phyloP scores from a whole-genome alignment of 2,329 filamentous ascomycete species.

The Pseudocercospora vitis region DNA sequence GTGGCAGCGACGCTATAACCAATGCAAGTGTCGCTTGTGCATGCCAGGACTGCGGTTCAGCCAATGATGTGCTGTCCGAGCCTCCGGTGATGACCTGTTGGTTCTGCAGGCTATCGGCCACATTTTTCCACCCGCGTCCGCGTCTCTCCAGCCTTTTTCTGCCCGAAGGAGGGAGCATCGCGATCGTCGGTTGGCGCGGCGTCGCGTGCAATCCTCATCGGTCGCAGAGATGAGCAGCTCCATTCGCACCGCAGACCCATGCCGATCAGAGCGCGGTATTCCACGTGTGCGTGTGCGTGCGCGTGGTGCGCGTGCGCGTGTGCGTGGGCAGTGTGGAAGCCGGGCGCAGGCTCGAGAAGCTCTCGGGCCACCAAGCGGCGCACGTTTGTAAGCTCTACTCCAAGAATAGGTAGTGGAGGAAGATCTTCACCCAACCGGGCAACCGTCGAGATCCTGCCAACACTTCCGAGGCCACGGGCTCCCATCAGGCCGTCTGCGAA shows the following conservation, averaged over 20 bases:
- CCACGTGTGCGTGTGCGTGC: background rate
- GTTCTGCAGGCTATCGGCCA: background rate
- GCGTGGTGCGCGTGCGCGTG: background rate
- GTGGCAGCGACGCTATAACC: background rate
- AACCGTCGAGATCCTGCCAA: conserved; percentile 2
- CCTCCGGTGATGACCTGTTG: background rate
- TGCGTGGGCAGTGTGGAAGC: conserved; percentile 1
- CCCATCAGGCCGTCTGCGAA: background rate
- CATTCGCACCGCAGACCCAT: background rate
- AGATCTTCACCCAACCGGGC: background rate
- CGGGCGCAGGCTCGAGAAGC: background rate
- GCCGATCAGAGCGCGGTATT: background rate
- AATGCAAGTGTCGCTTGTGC: no score
- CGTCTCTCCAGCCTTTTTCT: background rate
- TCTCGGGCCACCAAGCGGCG: background rate
- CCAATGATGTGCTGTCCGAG: background rate
- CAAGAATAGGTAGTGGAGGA: conserved; percentile 1
- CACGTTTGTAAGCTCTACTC: no score
- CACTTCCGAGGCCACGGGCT: background rate
- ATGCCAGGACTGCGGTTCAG: no score
- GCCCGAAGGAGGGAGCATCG: background rate
- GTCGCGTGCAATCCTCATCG: background rate
- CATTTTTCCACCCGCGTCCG: background rate
- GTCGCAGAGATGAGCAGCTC: background rate
- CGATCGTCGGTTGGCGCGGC: background rate